A percentile compares a stretch with the other conserved stretches of the same genome.
phyloP scores from a whole-genome alignment of 1,284 basidiomycete species.

The Bondarzewia mesenterica region DNA sequence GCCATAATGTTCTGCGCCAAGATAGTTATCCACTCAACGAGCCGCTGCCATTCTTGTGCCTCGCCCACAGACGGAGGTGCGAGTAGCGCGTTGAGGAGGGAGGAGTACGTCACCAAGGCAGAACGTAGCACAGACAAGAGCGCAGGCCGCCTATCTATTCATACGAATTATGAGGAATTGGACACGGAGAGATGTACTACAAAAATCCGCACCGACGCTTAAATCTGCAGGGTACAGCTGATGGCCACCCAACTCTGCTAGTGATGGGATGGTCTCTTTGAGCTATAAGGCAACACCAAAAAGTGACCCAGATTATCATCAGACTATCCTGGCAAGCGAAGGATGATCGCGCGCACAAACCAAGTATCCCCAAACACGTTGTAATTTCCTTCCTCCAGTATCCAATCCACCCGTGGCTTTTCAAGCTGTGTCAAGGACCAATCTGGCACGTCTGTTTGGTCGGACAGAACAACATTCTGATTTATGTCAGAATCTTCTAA shows the following conservation, averaged over 20 bases:
- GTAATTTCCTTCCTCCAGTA: constrained; percentile 61
- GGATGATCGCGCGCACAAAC: constrained; percentile 48
- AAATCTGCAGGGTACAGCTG: constrained; percentile 70
- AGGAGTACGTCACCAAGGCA: constrained; percentile 63
- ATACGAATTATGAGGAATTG: not conserved
- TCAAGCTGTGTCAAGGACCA: constrained; percentile 68
- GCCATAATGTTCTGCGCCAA: constrained; percentile 78
- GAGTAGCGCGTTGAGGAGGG: constrained; percentile 52
- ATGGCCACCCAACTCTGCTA: constrained; percentile 61
- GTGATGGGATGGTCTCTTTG: constrained; percentile 66
- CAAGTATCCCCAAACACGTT: constrained; percentile 74
- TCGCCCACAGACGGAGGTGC: constrained; percentile 48
- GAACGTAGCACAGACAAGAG: constrained; percentile 58
- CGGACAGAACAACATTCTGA: constrained; percentile 53
- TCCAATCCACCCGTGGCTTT: constrained; percentile 77
- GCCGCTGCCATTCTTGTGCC: constrained; percentile 55
- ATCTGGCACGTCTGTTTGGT: constrained; percentile 63
- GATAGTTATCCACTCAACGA: constrained; percentile 67
- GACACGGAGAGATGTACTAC: not conserved
- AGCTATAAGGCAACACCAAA: constrained; percentile 33
- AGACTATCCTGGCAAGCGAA: not conserved
- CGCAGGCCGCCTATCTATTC: constrained; percentile 62
- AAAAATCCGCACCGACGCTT: constrained; percentile 42
- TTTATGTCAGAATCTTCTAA: constrained; percentile 31
- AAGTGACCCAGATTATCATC: not conserved